These are phyloP conservation scores for Lactuca saligna DNA, from an alignment of 129 eudicot species.

Conservation along the genomic window DNA sequence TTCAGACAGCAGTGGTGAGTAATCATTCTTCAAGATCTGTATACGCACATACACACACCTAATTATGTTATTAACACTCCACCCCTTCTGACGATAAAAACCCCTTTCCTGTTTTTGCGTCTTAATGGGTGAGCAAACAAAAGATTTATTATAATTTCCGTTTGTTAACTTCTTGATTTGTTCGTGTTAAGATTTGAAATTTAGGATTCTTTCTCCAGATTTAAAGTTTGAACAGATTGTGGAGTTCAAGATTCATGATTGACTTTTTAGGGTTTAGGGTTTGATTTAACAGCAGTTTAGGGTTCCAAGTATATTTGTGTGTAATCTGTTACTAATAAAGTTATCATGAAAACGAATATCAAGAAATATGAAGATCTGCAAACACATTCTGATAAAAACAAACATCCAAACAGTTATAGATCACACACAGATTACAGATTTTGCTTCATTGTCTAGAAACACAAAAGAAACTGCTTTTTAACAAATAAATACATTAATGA, in stretches of 20 bases:
- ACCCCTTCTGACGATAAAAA: neutral
- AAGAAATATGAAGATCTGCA: neutral
- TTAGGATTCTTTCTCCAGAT: slow-evolving; percentile 12
- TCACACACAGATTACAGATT: neutral
- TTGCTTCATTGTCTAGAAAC: neutral
- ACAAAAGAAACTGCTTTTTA: slow-evolving; percentile 11
- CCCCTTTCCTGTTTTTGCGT: slow-evolving; percentile 3
- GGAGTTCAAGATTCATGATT: slow-evolving; percentile 18
- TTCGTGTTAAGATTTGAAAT: neutral
- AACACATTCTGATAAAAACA: neutral
- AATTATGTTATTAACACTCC: neutral
- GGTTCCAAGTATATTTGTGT: neutral
- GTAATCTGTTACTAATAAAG: neutral
- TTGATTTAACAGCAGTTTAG: slow-evolving; percentile 11
- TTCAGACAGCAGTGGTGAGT: slow-evolving; percentile 65
- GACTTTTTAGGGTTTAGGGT: slow-evolving; percentile 35
- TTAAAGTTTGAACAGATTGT: slow-evolving; percentile 12
- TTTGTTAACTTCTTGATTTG: neutral
- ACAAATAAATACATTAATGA: too few species aligned
- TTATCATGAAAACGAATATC: neutral
- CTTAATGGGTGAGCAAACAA: neutral
- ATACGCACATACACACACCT: neutral
- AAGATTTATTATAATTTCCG: neutral
- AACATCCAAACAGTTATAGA: neutral
- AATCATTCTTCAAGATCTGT: slow-evolving; percentile 23